phyloP scores from a whole-genome alignment of 176 grass and related monocot genomes.

The Oropetium thomaeum region DNA sequence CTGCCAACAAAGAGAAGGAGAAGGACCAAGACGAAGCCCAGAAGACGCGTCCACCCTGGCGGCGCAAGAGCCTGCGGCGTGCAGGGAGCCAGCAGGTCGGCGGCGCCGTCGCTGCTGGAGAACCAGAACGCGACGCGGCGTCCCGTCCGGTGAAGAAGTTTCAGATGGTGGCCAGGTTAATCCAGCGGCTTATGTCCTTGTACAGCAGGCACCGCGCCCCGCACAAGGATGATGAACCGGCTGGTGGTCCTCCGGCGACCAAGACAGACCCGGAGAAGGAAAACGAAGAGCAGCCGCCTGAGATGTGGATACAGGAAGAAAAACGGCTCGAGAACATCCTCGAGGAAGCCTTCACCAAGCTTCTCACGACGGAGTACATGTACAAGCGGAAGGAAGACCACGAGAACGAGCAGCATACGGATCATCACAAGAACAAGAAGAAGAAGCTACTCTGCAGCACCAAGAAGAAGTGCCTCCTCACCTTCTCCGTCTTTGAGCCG shows the following conservation, averaged over 20 bases:
- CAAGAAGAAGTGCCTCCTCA: conserved; percentile 25
- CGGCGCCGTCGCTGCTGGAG: too few species aligned
- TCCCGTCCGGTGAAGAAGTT: background rate
- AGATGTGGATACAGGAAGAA: background rate
- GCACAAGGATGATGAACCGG: background rate
- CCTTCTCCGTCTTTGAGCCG: conserved; percentile 44
- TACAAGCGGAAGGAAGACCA: too few species aligned
- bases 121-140: background rate
- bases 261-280: background rate
- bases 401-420: too few species aligned
- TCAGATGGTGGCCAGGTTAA: background rate
- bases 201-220: background rate
- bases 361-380: conserved; percentile 12
- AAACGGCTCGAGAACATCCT: conserved; percentile 10
- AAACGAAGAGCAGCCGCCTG: background rate
- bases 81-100: background rate
- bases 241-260: background rate
- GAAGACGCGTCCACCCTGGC: background rate
- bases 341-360: conserved; percentile 28
- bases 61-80: background rate
- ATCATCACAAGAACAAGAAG: too few species aligned
- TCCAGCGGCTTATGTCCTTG: background rate
- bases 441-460: background rate
- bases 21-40: background rate
- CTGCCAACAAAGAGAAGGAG: background rate